Evolutionary conservation across 805 yeast species (phyloP).

Genomic region (Candida ortonii): DNA sequence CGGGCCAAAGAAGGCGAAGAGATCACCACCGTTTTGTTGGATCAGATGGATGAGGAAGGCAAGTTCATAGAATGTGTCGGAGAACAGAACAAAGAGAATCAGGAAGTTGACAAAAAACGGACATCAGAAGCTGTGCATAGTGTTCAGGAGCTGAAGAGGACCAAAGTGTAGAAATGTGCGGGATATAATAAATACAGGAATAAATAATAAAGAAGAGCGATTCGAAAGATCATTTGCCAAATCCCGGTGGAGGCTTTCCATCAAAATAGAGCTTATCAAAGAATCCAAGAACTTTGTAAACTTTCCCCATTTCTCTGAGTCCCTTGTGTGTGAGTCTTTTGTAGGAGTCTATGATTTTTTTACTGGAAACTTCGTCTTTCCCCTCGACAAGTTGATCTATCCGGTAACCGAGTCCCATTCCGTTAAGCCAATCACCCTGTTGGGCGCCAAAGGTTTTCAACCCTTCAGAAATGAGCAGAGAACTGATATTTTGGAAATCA

Average conservation of each 20-base stretch:
- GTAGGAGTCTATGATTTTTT: conserved; percentile 55
- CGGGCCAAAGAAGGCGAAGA: conserved; percentile 55
- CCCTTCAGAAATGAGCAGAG: conserved; percentile 30
- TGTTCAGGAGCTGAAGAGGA: conserved; percentile 5
- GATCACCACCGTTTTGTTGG: conserved; percentile 35
- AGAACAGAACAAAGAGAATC: conserved; percentile 7
- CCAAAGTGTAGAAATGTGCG: conserved; percentile 2
- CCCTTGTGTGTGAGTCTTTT: conserved; percentile 60
- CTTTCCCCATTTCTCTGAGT: conserved; percentile 67
- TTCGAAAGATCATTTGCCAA: conserved; percentile 33
- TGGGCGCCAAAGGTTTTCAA: conserved; percentile 34
- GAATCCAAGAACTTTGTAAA: conserved; percentile 69
- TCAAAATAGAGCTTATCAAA: conserved; percentile 37
- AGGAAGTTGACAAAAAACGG: conserved; percentile 3
- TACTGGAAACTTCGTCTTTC: conserved; percentile 43
- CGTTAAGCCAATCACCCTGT: conserved; percentile 78
- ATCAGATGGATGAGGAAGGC: conserved; percentile 38
- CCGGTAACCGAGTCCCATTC: conserved; percentile 71
- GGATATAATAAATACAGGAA: conserved; percentile 1
- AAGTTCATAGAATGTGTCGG: conserved; percentile 11
- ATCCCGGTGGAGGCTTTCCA: conserved; percentile 48
- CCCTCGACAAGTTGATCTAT: conserved; percentile 54
- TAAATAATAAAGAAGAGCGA: not conserved
- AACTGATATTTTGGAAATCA: conserved; percentile 62
- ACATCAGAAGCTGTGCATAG: conserved; percentile 6